Percentiles rank a stretch among this genome's conserved stretches.
These are phyloP conservation scores for Leccinum longicurvipes DNA, from an alignment of 768 basidiomycete genomes.

Conservation along the genomic window DNA sequence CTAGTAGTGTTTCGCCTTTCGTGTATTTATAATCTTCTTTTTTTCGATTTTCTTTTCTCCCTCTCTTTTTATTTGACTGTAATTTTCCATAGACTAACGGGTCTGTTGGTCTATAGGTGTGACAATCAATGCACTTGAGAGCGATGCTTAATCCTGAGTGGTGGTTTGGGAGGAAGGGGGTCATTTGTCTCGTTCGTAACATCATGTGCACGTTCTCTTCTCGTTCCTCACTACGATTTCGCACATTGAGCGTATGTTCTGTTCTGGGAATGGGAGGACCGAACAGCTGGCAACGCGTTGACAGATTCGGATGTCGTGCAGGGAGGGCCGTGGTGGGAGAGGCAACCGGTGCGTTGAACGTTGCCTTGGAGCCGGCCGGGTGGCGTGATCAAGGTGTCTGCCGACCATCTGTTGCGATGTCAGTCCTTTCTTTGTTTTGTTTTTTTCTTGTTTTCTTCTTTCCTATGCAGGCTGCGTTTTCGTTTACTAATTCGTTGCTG, in stretches of 20 bases:
- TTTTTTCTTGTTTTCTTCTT: not conserved
- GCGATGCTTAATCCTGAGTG: not conserved
- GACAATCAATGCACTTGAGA: not conserved
- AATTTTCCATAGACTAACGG: constrained; percentile 9
- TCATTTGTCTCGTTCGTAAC: not conserved
- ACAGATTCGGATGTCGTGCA: not conserved
- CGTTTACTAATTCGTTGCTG: not conserved
- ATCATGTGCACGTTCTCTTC: not conserved
- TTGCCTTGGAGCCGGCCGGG: not conserved
- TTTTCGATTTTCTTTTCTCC: not conserved
- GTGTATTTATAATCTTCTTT: constrained; percentile 25
- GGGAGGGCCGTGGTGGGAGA: not conserved
- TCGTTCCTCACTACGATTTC: constrained; percentile 11
- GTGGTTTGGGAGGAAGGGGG: not conserved
- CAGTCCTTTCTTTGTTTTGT: too few species aligned
- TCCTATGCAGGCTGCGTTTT: not conserved
- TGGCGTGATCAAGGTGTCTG: not conserved
- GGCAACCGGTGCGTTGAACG: not conserved
- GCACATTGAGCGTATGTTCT: constrained; percentile 15
- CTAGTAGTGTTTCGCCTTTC: constrained; percentile 5
- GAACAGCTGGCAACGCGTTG: too few species aligned
- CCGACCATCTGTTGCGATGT: not conserved
- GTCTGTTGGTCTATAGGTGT: constrained; percentile 10
- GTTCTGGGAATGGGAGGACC: not conserved
- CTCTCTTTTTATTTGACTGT: constrained; percentile 2